Evolutionary conservation across 192 early-diverging fungal genomes (phyloP).

Genomic region (Hyaloraphidium curvatum): DNA sequence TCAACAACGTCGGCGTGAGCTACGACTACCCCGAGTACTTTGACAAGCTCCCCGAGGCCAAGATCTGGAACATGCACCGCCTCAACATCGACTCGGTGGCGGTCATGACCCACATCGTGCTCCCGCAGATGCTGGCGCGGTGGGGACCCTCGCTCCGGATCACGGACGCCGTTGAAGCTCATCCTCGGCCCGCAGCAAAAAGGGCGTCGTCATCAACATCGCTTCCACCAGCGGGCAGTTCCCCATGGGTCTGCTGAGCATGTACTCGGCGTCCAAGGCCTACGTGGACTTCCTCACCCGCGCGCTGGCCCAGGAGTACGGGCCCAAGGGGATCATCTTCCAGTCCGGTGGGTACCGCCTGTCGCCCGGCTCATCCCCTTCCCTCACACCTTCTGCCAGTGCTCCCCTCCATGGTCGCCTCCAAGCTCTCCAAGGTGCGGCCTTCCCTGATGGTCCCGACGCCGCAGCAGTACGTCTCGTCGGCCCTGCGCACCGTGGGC

Average conservation of each 20-base stretch:
- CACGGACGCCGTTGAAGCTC: neutral
- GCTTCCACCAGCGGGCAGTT: slow-evolving; percentile 5
- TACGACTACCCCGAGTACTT: slow-evolving; percentile 8
- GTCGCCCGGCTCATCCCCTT: neutral
- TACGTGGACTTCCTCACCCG: slow-evolving; percentile 2
- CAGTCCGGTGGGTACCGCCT: neutral
- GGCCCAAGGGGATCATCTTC: neutral
- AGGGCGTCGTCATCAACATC: slow-evolving; percentile 6
- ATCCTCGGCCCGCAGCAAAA: slow-evolving; percentile 1
- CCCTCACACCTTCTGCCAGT: neutral
- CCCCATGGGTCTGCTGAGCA: slow-evolving; percentile 7
- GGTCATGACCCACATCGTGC: neutral
- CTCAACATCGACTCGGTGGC: neutral
- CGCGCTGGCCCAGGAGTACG: slow-evolving; percentile 1
- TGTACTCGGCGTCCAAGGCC: slow-evolving; percentile 4
- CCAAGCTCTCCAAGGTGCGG: neutral
- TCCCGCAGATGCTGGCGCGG: neutral
- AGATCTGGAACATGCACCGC: neutral
- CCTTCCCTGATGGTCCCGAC: slow-evolving; percentile 1
- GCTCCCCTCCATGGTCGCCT: neutral
- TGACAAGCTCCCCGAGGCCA: slow-evolving; percentile 4
- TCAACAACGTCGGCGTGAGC: slow-evolving; percentile 8
- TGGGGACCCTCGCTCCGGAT: neutral
- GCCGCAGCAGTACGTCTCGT: slow-evolving; percentile 5
- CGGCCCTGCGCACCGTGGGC: slow-evolving; percentile 5